Conservation (phyloP, 139 green algal species). For the Asterochloris sp. region DNA sequence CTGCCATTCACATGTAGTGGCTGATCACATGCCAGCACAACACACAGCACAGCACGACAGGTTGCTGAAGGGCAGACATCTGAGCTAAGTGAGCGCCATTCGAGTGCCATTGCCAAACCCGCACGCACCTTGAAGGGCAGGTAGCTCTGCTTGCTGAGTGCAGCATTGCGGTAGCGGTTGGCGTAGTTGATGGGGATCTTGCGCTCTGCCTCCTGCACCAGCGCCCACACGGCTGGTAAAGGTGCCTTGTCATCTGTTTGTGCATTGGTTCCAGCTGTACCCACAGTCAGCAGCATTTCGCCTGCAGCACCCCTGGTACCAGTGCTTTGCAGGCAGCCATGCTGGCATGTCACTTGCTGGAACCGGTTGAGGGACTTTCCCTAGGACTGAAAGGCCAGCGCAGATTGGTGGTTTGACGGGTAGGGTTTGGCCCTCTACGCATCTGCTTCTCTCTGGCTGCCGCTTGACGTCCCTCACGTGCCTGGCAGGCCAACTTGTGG, state of each 20-base stretch:
- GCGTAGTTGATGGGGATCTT: conserved; percentile 98
- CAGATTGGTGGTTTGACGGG: too few relatives aligned
- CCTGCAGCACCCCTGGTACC: too few relatives aligned
- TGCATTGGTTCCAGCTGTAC: too few relatives aligned
- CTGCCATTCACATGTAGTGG: not conserved
- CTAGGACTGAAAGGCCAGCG: too few relatives aligned
- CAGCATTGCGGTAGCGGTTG: conserved; percentile 60
- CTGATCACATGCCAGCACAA: not conserved
- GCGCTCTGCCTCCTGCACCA: conserved; percentile 65
- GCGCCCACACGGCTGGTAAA: not conserved
- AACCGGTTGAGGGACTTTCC: too few relatives aligned
- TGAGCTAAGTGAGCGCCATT: not conserved
- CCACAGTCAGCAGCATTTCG: too few relatives aligned
- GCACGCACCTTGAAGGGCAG: conserved; percentile 76
- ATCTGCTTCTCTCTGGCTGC: too few relatives aligned
- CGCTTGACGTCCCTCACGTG: too few relatives aligned
- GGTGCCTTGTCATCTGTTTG: not conserved
- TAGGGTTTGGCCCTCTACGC: too few relatives aligned
- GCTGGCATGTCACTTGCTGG: too few relatives aligned
- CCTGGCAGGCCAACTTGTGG: too few relatives aligned
- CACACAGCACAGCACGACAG: not conserved
- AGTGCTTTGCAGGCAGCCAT: too few relatives aligned
- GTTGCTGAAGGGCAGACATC: not conserved
- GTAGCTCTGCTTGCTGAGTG: conserved; percentile 80
- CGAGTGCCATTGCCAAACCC: not conserved